phyloP scores from a whole-genome alignment of 768 basidiomycete species.

The Brasilioporus rufonigricans region DNA sequence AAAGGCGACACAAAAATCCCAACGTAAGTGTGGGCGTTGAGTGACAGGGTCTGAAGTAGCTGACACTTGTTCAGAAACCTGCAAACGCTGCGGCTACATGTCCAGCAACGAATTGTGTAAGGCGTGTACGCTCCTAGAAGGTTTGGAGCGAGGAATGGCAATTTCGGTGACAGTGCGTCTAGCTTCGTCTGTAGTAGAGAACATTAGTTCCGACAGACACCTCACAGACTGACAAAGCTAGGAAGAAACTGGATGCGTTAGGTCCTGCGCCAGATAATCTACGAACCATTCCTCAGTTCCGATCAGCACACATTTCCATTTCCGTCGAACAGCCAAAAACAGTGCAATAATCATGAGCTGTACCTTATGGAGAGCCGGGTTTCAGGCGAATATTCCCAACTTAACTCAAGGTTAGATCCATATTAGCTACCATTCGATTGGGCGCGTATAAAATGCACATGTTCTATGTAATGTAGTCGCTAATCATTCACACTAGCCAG shows the following conservation, averaged over 20 bases:
- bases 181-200: background rate
- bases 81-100: conserved; percentile 91
- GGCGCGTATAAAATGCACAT: background rate
- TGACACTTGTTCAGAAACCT: conserved; percentile 61
- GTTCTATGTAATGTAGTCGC: background rate
- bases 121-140: conserved; percentile 88
- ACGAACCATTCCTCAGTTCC: conserved; percentile 75
- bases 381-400: background rate
- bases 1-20: conserved; percentile 77
- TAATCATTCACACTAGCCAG: conserved; percentile 10
- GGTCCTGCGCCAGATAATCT: conserved; percentile 64
- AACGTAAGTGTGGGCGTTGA: conserved; percentile 56
- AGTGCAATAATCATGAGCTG: background rate
- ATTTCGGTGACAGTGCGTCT: conserved; percentile 56
- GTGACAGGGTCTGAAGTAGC: background rate
- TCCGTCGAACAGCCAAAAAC: conserved; percentile 37
- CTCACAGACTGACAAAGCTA: conserved; percentile 65
- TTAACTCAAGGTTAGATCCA: conserved; percentile 4
- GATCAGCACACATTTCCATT: conserved; percentile 40
- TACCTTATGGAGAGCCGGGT: background rate
- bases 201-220: conserved; percentile 6
- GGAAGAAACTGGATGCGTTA: conserved; percentile 57
- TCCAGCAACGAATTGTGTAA: conserved; percentile 97
- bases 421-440: background rate
- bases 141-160: conserved; percentile 82